Evolutionary conservation across 352 stramenopile species (phyloP), one percentile per base, ranked within the genome.

Genomic region (Pythium coloratum): DNA sequence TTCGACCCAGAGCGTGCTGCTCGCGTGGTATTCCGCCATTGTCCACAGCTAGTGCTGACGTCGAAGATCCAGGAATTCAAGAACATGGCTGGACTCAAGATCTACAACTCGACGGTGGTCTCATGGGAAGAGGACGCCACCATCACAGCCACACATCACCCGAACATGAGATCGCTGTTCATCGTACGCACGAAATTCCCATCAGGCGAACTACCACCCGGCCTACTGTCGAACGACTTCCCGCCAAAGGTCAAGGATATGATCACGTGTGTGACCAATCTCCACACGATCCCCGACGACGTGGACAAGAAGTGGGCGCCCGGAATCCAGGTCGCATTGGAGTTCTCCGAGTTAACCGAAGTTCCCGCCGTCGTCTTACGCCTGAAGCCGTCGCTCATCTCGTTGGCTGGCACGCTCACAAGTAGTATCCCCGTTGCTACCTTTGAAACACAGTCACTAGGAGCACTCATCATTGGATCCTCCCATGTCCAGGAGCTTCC

Each of bases 251-350:
- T 24, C 20, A 6, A 8, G 20, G 20, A 24, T 24, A 24, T 24
- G 20, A 24, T 24, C 20, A 24, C 20, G 20, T 24, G 20, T 18
- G 18, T 14, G 3, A 67, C 51, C 18, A 67, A 67, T 18, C 12
- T 67, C 16, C 1, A 16, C 33, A 4, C 26, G 5, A 3, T 67
- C 6, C 61, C 61, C 1, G 38, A 55, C 12, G 13, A 60, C 14
- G n/a, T 67, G 12, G 34, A 67, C n/a, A 13, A 16, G 1, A 6
- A 44, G 1, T 67, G 61, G 61, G 51, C 61, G 7, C 38, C 18
- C 5, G 0, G 14, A 18, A 67, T 67, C 51, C 10, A n/a, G n/a
- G 16, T 64, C 2, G 16, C 59, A 36, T 26, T 64, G 7, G 59
- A 64, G 20, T 63, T 9, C 4, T 42, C 34, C 6, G 1, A 7